A percentile compares a stretch with the other conserved stretches of the same genome.
Evolutionary conservation across 2,329 filamentous ascomycete species (phyloP).

Genomic region (Ophiostoma tasmaniense): DNA sequence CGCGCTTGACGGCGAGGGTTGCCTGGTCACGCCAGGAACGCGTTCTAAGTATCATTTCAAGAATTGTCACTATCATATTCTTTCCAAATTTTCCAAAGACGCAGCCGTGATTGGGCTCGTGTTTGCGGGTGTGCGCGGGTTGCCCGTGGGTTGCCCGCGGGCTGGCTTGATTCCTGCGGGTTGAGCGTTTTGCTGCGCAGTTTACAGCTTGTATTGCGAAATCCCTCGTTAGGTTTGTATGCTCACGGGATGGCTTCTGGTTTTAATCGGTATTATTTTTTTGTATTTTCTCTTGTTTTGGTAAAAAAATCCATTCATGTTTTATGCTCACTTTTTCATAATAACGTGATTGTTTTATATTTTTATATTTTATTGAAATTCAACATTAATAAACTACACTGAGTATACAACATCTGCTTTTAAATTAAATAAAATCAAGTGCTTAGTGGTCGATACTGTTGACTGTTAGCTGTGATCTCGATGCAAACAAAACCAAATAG

Average conservation of each 20-base stretch:
- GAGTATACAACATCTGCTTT: not conserved
- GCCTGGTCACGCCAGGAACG: not conserved
- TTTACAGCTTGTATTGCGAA: not conserved
- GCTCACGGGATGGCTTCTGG: not conserved
- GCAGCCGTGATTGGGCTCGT: not conserved
- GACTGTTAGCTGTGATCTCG: not conserved
- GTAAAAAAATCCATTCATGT: not conserved
- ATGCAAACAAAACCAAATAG: not conserved
- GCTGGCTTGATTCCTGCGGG: not conserved
- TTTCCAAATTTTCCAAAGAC: not conserved
- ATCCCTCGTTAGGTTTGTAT: not conserved
- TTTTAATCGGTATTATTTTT: not conserved
- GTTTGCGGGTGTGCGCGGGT: not conserved
- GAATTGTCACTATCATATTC: too few species aligned
- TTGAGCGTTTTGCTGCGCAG: not conserved
- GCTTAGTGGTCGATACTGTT: slow-evolving; percentile 24
- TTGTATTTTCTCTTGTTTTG: not conserved
- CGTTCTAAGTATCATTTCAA: not conserved
- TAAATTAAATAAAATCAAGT: not conserved
- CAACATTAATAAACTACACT: not conserved
- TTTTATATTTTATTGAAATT: not conserved
- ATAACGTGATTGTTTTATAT: not conserved
- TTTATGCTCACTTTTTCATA: not conserved
- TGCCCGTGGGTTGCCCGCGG: too few species aligned
- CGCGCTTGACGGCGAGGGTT: not conserved